Evolutionary conservation across 441 rosid genomes (phyloP), one percentile per base, ranked within the genome.

Genomic region (Geranium incanum): DNA sequence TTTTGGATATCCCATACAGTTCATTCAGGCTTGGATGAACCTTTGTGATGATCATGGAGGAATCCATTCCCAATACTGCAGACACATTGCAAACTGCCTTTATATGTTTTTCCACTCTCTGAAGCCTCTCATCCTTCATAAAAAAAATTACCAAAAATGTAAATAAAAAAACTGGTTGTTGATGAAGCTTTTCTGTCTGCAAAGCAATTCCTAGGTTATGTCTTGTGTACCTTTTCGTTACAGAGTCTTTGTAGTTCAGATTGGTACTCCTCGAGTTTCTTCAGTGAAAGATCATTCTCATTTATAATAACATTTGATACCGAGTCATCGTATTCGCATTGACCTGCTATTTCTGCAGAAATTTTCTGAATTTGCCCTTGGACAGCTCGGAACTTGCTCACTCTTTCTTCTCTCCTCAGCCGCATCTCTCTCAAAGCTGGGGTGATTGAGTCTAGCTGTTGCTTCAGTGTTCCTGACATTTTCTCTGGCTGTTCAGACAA

Each of bases 21-120:
- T 92, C 97, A 70, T 89, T 95, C 77, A 95, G 76, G 80, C 87
- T 95, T 68, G 99, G 97, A 72, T 95, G 98, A 69, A 95, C 93
- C 80, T 95, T 95, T 68, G 99, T 95, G 77, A 95, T 86, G 74
- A 89, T 92, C 92, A 87, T 92, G 62, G 99, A 92, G 68, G 96
- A 92, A 79, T 92, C 97, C 90, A 89, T 88, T 72, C 94, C 99
- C 73, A 95, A 70, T 33, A 88, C 88, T 18, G 91, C 87, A 67
- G 95, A 86, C 60, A 92, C 72, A 68, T 80, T 87, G 70, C 76
- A 83, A 72, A 95, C 83, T 37, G 85, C 78, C 52, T 87, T 86
- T 73, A 82, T 89, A 45, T 87, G 84, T 59, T 81, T 87, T 70
- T 90, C 98, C 84, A 95, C 97, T 79, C 82, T 86, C 80, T 86